Conservation (phyloP, 2,329 filamentous ascomycete species). For the Arthrobotrys sphaeroides region DNA sequence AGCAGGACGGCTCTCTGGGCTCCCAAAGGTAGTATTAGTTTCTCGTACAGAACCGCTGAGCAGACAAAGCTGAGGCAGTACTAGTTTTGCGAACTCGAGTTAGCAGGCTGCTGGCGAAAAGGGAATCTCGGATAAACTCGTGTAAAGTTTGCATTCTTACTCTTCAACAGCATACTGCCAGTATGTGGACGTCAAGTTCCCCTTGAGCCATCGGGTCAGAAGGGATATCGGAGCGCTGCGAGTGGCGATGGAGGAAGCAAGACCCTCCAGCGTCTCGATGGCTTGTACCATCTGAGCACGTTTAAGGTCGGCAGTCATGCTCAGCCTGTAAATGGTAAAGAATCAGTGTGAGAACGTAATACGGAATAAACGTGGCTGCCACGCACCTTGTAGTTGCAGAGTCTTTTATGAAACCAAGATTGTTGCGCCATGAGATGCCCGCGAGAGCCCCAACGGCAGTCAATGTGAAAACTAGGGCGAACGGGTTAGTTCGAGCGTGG, state of each 20-base stretch:
- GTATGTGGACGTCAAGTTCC: conserved; percentile 17
- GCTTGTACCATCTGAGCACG: conserved; percentile 48
- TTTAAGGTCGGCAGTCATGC: conserved; percentile 50
- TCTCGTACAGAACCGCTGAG: conserved; percentile 40
- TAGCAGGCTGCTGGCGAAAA: not conserved
- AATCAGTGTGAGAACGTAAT: not conserved
- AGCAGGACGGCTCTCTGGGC: not conserved
- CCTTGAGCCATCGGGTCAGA: conserved; percentile 22
- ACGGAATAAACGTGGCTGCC: not conserved
- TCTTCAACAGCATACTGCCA: conserved; percentile 39
- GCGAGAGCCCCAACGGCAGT: conserved; percentile 46
- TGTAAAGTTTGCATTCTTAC: not conserved
- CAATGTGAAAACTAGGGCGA: conserved; percentile 42
- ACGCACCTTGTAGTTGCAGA: conserved; percentile 40
- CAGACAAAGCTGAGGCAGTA: conserved; percentile 39
- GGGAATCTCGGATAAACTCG: not conserved
- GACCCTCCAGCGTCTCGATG: conserved; percentile 45
- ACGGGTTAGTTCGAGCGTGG: not conserved
- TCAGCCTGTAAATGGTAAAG: conserved; percentile 7
- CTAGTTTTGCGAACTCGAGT: not conserved
- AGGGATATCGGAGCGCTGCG: conserved; percentile 44
- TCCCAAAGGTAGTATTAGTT: not conserved
- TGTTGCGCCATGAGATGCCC: conserved; percentile 52
- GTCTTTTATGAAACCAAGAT: conserved; percentile 50
- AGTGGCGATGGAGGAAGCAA: conserved; percentile 48